A percentile compares a stretch with the other conserved stretches of the same genome.
These are phyloP conservation scores for Pseudomassariella vexata DNA, from an alignment of 2,329 filamentous ascomycete genomes.

Conservation along the genomic window DNA sequence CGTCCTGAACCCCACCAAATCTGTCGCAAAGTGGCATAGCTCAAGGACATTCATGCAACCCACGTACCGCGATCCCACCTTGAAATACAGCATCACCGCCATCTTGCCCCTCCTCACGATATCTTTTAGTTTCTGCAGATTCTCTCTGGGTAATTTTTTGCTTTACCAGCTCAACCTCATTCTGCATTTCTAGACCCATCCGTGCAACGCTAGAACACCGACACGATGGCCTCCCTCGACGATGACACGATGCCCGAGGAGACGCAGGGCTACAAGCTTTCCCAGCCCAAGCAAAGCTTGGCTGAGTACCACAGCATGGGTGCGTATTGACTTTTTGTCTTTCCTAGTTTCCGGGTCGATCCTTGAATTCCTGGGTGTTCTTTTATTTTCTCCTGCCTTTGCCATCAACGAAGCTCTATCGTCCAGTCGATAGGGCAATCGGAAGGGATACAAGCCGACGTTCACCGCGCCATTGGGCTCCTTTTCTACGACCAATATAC, in stretches of 20 bases:
- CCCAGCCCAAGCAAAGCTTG: constrained; percentile 92
- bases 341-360: background rate
- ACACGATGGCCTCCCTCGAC: constrained; percentile 60
- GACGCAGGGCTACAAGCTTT: constrained; percentile 96
- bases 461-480: too few relatives aligned
- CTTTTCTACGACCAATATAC: too few relatives aligned
- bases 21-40: too few relatives aligned
- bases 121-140: constrained; percentile 6
- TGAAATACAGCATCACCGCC: background rate
- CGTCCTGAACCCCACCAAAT: too few relatives aligned
- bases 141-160: background rate
- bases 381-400: background rate
- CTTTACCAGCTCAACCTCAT: constrained; percentile 2
- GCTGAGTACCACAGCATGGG: constrained; percentile 92
- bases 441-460: background rate
- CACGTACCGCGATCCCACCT: too few relatives aligned
- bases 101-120: constrained; percentile 8
- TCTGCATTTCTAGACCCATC: background rate
- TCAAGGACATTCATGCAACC: too few relatives aligned
- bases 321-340: constrained; percentile 31
- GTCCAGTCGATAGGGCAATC: background rate
- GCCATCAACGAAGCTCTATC: background rate
- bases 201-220: constrained; percentile 6
- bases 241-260: constrained; percentile 83
- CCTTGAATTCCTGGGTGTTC: background rate